Percentiles rank a stretch among this genome's conserved stretches.
Conservation (phyloP, 2,329 filamentous ascomycete species). For the Colletotrichum sojae region DNA sequence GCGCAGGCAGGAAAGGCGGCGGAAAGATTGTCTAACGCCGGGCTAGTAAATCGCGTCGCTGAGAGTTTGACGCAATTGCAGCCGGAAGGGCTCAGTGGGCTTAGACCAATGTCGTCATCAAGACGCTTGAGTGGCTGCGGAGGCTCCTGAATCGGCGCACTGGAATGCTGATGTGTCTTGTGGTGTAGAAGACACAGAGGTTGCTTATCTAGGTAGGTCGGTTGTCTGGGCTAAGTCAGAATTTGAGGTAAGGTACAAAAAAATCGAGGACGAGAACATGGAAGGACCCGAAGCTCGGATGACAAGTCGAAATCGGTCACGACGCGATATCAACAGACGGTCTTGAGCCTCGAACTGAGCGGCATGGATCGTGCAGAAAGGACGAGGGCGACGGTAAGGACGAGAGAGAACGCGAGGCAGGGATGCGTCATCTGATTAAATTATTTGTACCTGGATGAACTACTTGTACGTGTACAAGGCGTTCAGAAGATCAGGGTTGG, state of each 20-base stretch:
- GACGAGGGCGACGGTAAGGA: too few relatives aligned
- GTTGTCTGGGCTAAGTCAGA: too few relatives aligned
- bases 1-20: conserved; percentile 3
- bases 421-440: not conserved
- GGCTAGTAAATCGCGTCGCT: conserved; percentile 23
- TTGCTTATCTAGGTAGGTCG: not conserved
- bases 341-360: too few relatives aligned
- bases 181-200: not conserved
- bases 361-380: too few relatives aligned
- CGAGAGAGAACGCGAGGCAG: not conserved
- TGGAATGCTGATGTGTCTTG: conserved; percentile 31
- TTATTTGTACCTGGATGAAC: not conserved
- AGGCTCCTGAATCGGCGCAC: conserved; percentile 23
- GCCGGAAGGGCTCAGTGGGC: conserved; percentile 15
- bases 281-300: too few relatives aligned
- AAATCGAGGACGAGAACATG: too few relatives aligned
- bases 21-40: not conserved
- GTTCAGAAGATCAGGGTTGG: too few relatives aligned
- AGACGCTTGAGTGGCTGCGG: conserved; percentile 17
- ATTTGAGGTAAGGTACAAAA: too few relatives aligned
- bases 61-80: conserved; percentile 33
- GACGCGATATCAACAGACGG: too few relatives aligned
- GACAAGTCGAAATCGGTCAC: too few relatives aligned
- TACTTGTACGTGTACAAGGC: too few relatives aligned
- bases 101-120: conserved; percentile 39